phyloP scores from a whole-genome alignment of 1,284 basidiomycete genomes.

The Tylopilus orsonianus region DNA sequence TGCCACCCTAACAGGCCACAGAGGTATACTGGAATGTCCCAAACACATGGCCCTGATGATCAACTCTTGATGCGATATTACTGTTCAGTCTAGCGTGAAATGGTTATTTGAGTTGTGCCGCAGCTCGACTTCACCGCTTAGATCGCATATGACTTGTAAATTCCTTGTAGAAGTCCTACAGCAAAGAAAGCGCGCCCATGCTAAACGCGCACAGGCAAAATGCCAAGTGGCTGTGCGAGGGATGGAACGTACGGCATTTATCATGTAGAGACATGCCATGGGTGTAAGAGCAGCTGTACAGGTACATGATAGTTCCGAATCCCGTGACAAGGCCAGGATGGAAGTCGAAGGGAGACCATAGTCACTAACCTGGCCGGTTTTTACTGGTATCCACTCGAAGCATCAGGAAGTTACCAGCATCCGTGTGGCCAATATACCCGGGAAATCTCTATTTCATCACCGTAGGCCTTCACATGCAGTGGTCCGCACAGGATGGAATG shows the following conservation, averaged over 20 bases:
- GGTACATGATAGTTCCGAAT: not conserved
- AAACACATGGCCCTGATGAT: slow-evolving; percentile 20
- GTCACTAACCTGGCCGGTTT: not conserved
- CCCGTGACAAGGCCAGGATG: not conserved
- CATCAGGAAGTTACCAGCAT: too few relatives aligned
- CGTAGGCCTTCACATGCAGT: not conserved
- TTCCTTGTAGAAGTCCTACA: not conserved
- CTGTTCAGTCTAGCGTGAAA: not conserved
- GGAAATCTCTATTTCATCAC: not conserved
- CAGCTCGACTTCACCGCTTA: not conserved
- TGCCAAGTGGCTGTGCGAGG: not conserved
- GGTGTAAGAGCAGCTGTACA: slow-evolving; percentile 1
- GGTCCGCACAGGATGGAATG: slow-evolving; percentile 8
- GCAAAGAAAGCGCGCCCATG: not conserved
- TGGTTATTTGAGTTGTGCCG: not conserved
- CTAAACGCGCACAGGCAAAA: not conserved
- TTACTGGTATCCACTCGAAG: not conserved
- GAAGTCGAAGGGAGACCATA: not conserved
- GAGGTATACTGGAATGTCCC: slow-evolving; percentile 3
- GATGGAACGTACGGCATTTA: not conserved
- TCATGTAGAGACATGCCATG: too few relatives aligned
- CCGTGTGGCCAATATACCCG: too few relatives aligned
- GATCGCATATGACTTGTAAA: not conserved
- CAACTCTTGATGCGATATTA: not conserved
- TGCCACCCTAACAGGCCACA: not conserved